Evolutionary conservation across 495 filamentous ascomycete species (phyloP), one percentile per base, ranked within the genome.

Genomic region (Oleoguttula mirabilis): DNA sequence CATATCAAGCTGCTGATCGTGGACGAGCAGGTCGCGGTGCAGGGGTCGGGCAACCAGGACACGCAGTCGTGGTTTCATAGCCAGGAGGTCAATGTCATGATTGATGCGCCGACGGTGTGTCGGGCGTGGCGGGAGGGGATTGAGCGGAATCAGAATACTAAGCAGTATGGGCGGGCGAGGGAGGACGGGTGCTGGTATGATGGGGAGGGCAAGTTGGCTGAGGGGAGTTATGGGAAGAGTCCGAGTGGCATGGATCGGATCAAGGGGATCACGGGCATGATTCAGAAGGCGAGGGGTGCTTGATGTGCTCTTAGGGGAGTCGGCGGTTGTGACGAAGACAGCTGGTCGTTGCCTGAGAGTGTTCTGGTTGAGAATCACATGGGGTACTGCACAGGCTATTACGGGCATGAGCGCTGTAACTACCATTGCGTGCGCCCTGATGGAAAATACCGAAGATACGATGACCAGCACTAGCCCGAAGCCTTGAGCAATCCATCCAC

Each of bases 21-120:
- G 3, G 82, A 88, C 55, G 73, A 69, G 28, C 64, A 61, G 32
- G 61, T 88, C 46, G 78, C 70, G 10, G 77, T 86, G 35, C 69
- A 79, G 63, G 80, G 81, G 4, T 82, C 74, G 48, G 82, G 82
- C 0, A 88, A 88, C 54, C 75, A 82, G 52, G 82, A 88, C 41
- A 84, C 82, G n/a, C 82, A 88, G 62, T 74, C 68, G 44, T 88
- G 77, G 74, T 85, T 66, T 48, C 81, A 88, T 55, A 74, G 68
- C 25, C 79, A 84, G 58, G 82, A 88, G 55, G 68, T 80, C 41
- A 88, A 88, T 51, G 50, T 85, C 10, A 69, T 88, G 66, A 54
- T 84, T 11, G 82, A 88, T 42, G 76, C 70, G 3, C 53, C 56
- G 0, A 40, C 62, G 2, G 52, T 86, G 5, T 88, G 81, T 46